These are phyloP conservation scores for Parasitella parasitica DNA, from an alignment of 371 early-diverging fungal species.

Conservation along the genomic window DNA sequence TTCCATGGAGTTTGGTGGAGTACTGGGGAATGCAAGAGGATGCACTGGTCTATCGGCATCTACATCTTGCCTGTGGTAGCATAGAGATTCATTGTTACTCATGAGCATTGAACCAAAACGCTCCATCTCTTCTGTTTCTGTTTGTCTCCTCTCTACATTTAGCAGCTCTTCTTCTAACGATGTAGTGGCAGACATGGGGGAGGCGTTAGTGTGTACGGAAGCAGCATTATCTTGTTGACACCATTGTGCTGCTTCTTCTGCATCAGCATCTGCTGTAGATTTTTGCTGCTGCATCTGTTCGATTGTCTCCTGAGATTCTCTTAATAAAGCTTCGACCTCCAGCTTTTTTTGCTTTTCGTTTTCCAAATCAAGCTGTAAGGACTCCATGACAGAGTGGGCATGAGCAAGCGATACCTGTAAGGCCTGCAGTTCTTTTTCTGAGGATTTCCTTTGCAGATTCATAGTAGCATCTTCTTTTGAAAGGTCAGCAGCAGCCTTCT, in stretches of 20 bases:
- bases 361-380: slow-evolving; percentile 25
- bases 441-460: background rate
- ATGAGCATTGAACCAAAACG: background rate
- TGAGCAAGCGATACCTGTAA: slow-evolving; percentile 20
- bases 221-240: slow-evolving; percentile 5
- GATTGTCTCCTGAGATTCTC: slow-evolving; percentile 52
- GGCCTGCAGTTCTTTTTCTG: slow-evolving; percentile 6
- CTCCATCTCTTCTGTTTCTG: background rate
- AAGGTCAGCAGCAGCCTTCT: background rate
- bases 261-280: background rate
- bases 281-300: slow-evolving; percentile 27
- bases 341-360: slow-evolving; percentile 37
- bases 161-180: slow-evolving; percentile 1
- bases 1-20: background rate
- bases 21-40: background rate
- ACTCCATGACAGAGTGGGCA: slow-evolving; percentile 13
- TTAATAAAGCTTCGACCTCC: slow-evolving; percentile 43
- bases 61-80: background rate
- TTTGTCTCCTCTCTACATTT: background rate
- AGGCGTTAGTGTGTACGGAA: background rate
- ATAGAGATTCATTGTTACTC: background rate
- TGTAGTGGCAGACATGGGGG: background rate
- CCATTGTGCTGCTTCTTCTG: background rate
- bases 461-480: background rate
- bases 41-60: background rate